A percentile compares a stretch with the other conserved stretches of the same genome.
Evolutionary conservation across 2,329 filamentous ascomycete species (phyloP).

Genomic region (Apiospora arundinis): DNA sequence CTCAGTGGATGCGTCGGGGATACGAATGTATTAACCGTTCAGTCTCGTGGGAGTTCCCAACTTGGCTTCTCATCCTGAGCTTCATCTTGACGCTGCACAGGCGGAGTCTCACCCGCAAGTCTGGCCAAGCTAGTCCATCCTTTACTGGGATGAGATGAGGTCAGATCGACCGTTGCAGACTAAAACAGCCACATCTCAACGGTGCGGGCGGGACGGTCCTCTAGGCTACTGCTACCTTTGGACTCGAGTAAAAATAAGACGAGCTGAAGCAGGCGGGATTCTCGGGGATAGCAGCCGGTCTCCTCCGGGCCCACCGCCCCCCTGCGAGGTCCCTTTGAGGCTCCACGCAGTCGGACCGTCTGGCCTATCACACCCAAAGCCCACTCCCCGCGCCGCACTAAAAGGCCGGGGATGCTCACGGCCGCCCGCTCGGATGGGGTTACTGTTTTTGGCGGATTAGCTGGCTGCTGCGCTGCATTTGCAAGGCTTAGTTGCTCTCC

Average conservation of each 20-base stretch:
- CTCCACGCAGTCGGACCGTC: constrained; percentile 1
- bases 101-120: too few relatives aligned
- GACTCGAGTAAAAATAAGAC: background rate
- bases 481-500: too few relatives aligned
- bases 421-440: constrained; percentile 1
- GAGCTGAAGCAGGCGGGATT: background rate
- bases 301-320: background rate
- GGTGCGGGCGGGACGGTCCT: background rate
- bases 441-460: background rate
- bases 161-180: background rate
- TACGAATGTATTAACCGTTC: background rate
- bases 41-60: background rate
- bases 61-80: too few relatives aligned
- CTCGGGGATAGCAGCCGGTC: background rate
- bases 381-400: constrained; percentile 4
- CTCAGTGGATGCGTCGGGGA: background rate
- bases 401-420: background rate
- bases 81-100: too few relatives aligned
- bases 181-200: background rate
- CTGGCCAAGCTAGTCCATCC: too few relatives aligned
- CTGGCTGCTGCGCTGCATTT: too few relatives aligned
- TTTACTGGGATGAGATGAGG: too few relatives aligned
- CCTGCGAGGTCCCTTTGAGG: background rate
- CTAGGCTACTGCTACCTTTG: background rate
- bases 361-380: background rate